Evolutionary conservation across 352 stramenopile species (phyloP).

Genomic region (Phytophthora lateralis): DNA sequence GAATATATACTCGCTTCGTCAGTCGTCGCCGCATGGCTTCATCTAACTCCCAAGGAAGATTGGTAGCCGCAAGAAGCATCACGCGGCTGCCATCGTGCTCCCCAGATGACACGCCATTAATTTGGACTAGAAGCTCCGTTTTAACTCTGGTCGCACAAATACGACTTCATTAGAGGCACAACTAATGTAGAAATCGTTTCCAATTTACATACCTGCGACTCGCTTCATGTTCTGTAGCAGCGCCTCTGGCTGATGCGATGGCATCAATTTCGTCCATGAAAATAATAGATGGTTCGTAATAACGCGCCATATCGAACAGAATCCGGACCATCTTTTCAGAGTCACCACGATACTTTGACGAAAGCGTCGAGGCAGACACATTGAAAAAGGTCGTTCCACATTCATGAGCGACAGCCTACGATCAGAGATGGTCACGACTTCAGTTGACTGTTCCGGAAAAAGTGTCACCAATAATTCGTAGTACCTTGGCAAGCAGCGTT

Average conservation of each 20-base stretch:
- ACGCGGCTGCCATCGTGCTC: constrained; percentile 61
- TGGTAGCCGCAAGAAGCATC: constrained; percentile 96
- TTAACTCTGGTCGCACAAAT: constrained; percentile 83
- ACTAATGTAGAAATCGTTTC: not conserved
- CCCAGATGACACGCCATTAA: constrained; percentile 92
- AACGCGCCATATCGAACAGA: constrained; percentile 98
- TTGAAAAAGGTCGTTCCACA: constrained; percentile 99
- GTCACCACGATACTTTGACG: constrained; percentile 95
- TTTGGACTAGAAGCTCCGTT: constrained; percentile 97
- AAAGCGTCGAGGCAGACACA: constrained; percentile 91
- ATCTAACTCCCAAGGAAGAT: constrained; percentile 97
- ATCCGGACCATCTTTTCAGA: constrained; percentile 97
- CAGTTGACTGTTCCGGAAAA: not conserved
- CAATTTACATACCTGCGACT: constrained; percentile 62
- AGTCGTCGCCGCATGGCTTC: constrained; percentile 94
- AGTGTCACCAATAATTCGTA: not conserved
- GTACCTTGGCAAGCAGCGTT: constrained; percentile 84
- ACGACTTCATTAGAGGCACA: constrained; percentile 3
- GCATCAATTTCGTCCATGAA: constrained; percentile 99
- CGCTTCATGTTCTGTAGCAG: constrained; percentile 84
- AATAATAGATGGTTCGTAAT: constrained; percentile 97
- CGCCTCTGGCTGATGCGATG: constrained; percentile 78
- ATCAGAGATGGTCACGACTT: constrained; percentile 9
- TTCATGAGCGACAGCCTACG: constrained; percentile 90
- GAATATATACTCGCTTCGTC: constrained; percentile 95